Evolutionary conservation across 768 basidiomycete species (phyloP).

Genomic region (Lactarius hatsudake): DNA sequence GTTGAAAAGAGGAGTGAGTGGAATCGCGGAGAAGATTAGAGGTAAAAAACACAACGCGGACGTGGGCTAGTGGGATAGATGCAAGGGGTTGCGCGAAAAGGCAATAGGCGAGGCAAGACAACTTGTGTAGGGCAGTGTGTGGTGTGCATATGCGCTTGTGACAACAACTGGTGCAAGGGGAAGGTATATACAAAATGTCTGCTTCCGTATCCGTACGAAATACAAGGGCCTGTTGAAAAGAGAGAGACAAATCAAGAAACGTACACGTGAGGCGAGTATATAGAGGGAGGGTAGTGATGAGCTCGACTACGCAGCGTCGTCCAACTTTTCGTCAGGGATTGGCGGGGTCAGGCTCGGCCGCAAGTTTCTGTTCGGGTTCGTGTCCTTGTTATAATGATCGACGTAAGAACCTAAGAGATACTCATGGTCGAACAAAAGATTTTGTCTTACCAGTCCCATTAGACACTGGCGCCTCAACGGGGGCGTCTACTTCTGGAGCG

Average conservation of each 20-base stretch:
- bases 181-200: neutral
- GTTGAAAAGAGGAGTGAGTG: neutral
- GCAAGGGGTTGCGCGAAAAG: neutral
- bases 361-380: neutral
- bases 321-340: neutral
- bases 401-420: neutral
- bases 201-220: constrained; percentile 10
- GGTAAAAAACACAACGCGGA: neutral
- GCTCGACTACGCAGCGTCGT: neutral
- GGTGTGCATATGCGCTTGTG: neutral
- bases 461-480: neutral
- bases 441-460: constrained; percentile 4
- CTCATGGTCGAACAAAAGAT: neutral
- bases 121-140: neutral
- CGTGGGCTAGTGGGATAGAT: neutral
- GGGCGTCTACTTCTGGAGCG: constrained; percentile 1
- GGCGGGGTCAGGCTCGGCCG: neutral
- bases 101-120: neutral
- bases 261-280: neutral
- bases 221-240: constrained; percentile 5
- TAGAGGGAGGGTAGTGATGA: neutral
- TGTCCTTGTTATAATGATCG: neutral
- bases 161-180: constrained; percentile 1
- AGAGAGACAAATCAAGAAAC: neutral
- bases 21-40: constrained; percentile 1